Base-by-base conservation (phyloP, 1,284 basidiomycete genomes). In the Erythrobasidium hasegawianum region DNA sequence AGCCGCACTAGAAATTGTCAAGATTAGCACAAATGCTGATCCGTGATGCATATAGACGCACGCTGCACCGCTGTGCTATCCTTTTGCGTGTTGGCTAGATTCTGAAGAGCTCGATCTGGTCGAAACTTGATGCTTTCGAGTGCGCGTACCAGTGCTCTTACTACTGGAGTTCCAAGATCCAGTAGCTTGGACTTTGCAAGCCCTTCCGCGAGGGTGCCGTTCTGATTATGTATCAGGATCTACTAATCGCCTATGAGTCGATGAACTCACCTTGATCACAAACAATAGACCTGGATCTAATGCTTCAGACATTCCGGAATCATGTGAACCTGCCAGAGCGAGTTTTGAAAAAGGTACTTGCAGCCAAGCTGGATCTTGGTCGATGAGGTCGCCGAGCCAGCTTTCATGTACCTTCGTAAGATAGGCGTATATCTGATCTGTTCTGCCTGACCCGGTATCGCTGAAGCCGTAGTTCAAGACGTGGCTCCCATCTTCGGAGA, bases 71-170 rank as follows among this genome's bases (percentile, higher is more conserved):
- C 53, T 5, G 62, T 52, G 11, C 16, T 16, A 43, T 69, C 68
- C 52, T 69, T 69, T 22, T 69, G 68, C 7, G 67, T 68, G 33
- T 55, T 16, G 16, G 67, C 67, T 41, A 68, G 59, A 29, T 68
- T 68, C 50, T 49, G 33, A 38, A 68, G 54, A 8, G 57, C 56
- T 14, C 67, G 20, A 14, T 20, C 13, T 8, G 67, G 40, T 0
- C 9, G 16, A 5, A 64, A 20, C 9, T 59, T 55, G 38, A 68
- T 54, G 13, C 54, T 13, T 27, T 62, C 40, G 20, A 57, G 55
- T 11, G 56, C 26, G 20, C 50, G 18, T 27, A 68, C 60, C 10
- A 68, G 24, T 20, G 29, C 43, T 13, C 52, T 40, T 5, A 64
- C 56, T 27, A 57, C 43, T 11, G 67, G 67, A 2, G 33, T 33